Evolutionary conservation across 768 basidiomycete genomes (phyloP), one percentile per base, ranked within the genome.

Genomic region (Russula ochroleuca): DNA sequence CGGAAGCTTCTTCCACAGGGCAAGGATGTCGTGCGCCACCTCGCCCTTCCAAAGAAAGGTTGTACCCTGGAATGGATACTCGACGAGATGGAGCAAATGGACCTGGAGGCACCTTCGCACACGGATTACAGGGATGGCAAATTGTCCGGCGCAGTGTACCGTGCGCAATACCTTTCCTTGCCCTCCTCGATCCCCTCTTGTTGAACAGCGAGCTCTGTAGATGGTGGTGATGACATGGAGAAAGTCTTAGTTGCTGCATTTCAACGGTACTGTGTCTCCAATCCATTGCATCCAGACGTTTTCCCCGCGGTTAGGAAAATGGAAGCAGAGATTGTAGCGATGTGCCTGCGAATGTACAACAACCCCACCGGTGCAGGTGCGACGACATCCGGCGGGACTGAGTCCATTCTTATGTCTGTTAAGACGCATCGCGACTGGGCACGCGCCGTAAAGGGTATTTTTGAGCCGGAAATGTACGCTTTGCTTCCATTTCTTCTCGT

Each of bases 341-440:
- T 94, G 88, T 90, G 87, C 65, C 78, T 96, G 52, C 81, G 82
- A 62, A 79, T 95, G 80, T 98, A 89, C 77, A 86, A 92, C 71
- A 86, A 88, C 67, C 89, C 93, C 1, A 77, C 82, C 54, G 93
- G 93, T 17, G 92, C 93, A 13, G 96, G 96, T 14, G 87, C 86
- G 7, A 98, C 95, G 75, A 99, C 96, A 1, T 89, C 89, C 0
- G 96, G 96, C 15, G 96, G 96, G 7, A 99, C 96, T 0, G 96
- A 99, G 73, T 92, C 90, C 23, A 98, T 98, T 69, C 78, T 99
- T 54, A 94, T 98, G 94, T 86, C 94, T 2, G 81, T 93, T 68
- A 98, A 98, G 78, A 90, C 94, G 0, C 86, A 99, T 72, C 83
- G 94, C 15, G 94, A 98, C 67, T 97, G 95, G 92, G 96, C 92